A percentile compares a stretch with the other conserved stretches of the same genome.
phyloP scores from a whole-genome alignment of 352 stramenopile species.

The Globisporangium paddicum region DNA sequence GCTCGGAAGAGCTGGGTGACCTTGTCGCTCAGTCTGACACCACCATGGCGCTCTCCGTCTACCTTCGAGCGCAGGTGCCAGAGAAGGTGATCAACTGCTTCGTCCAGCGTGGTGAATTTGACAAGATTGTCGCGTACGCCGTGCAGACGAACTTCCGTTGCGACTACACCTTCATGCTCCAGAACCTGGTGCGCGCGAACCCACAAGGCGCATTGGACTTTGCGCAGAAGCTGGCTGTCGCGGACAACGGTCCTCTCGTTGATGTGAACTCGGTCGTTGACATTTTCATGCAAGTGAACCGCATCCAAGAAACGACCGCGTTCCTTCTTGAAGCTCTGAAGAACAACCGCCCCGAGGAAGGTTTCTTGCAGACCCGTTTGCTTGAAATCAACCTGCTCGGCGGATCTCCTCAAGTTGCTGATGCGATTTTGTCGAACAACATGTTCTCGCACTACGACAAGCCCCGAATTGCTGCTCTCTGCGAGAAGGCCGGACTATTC shows the following conservation, averaged over 20 bases:
- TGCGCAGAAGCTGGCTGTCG: constrained; percentile 96
- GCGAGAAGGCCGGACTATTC: constrained; percentile 97
- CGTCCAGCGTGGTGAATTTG: constrained; percentile 98
- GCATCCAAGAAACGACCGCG: constrained; percentile 98
- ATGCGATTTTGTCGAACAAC: constrained; percentile 99
- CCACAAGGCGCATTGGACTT: constrained; percentile 97
- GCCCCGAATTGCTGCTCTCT: constrained; percentile 96
- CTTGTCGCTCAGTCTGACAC: constrained; percentile 94
- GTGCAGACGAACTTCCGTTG: constrained; percentile 97
- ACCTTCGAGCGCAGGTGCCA: constrained; percentile 95
- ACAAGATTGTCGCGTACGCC: constrained; percentile 98
- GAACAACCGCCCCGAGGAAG: constrained; percentile 98
- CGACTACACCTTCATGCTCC: constrained; percentile 99
- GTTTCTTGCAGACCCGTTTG: constrained; percentile 98
- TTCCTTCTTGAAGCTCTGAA: constrained; percentile 99
- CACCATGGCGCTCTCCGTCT: constrained; percentile 98
- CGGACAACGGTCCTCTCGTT: constrained; percentile 93
- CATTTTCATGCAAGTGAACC: constrained; percentile 99
- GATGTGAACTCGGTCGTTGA: constrained; percentile 99
- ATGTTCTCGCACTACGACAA: constrained; percentile 99
- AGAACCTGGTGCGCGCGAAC: constrained; percentile 98
- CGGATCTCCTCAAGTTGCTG: constrained; percentile 97
- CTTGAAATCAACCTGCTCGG: constrained; percentile 99
- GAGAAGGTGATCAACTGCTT: constrained; percentile 99
- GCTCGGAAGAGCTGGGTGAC: constrained; percentile 97